phyloP scores from a whole-genome alignment of 2,329 filamentous ascomycete genomes.

The Venturia oleaginea region DNA sequence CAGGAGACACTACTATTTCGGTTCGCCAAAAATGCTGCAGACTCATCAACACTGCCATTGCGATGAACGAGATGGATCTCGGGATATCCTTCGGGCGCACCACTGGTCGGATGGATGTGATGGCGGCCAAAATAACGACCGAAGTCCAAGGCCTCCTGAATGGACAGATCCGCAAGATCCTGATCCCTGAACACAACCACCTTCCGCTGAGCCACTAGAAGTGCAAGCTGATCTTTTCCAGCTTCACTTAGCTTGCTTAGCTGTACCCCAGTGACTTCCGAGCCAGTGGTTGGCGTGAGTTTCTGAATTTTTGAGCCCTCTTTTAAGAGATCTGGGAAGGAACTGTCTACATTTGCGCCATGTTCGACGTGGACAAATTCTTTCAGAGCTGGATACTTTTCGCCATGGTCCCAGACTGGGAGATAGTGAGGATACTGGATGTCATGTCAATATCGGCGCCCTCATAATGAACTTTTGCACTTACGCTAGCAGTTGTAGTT shows the following conservation, averaged over 20 bases:
- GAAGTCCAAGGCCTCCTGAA: constrained; percentile 58
- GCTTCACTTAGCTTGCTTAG: constrained; percentile 57
- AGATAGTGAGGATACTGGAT: constrained; percentile 63
- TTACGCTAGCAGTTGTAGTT: constrained; percentile 9
- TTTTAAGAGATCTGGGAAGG: constrained; percentile 58
- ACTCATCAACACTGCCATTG: constrained; percentile 52
- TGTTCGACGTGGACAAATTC: constrained; percentile 67
- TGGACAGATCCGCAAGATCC: constrained; percentile 56
- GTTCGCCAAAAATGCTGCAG: constrained; percentile 53
- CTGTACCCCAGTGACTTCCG: constrained; percentile 63
- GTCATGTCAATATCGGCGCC: not conserved
- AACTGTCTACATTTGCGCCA: constrained; percentile 62
- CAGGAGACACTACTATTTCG: constrained; percentile 74
- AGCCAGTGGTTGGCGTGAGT: constrained; percentile 64
- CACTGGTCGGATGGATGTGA: constrained; percentile 73
- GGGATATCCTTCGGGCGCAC: constrained; percentile 62
- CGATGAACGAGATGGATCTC: constrained; percentile 74
- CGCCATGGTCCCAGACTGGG: constrained; percentile 58
- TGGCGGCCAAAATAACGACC: constrained; percentile 71
- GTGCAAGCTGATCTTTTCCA: constrained; percentile 67
- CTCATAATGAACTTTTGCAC: not conserved
- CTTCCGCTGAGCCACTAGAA: constrained; percentile 66
- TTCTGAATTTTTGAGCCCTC: constrained; percentile 43
- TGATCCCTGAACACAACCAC: constrained; percentile 71
- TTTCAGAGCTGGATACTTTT: constrained; percentile 56